Base-by-base conservation (phyloP, 1,284 basidiomycete genomes). In the Ganoderma lucidum region DNA sequence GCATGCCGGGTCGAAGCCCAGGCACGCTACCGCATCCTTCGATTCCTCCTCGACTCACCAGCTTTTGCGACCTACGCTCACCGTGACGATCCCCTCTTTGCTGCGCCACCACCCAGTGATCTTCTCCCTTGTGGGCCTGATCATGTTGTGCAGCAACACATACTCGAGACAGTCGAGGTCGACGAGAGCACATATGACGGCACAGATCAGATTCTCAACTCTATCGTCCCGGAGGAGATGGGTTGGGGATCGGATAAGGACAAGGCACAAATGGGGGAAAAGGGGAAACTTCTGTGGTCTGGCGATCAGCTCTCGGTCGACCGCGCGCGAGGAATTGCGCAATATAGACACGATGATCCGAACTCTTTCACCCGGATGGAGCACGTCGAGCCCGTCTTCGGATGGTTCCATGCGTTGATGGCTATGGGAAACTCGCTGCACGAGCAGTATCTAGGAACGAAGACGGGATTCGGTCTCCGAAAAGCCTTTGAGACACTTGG, bases 361-460 rank as follows among this genome's bases (percentile, higher is more conserved):
- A 83, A 82, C 65, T 76, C 78, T 0, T 78, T 75, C 63, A n/a
- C 80, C 83, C n/a, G n/a, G 2, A 58, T 80, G 15, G 81, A 82
- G 51, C 80, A 71, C 42, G 39, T 77, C 10, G 45, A 79, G 0
- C 65, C 72, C 0, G 48, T 73, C 2, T 80, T 78, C 51, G 81
- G 82, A 3, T 83, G 80, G 80, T 74, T 83, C 15, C 82, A 83
- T 69, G 56, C 77, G 2, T 61, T 68, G 23, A 81, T 84, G 78
- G 78, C 80, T 17, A 74, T 77, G 39, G 80, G 30, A 70, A 71
- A n/a, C 42, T 74, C 75, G 2, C 37, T 76, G 0, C 72, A 76
- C 55, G 44, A n/a, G 17, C 72, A 77, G 53, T 73, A 76, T 67
- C 70, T 76, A 15, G 78, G 73, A 2, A 71, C 72, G 17, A 0